Evolutionary conservation across 192 early-diverging fungal genomes (phyloP), one percentile per base, ranked within the genome.

Genomic region (Blastocladiella britannica): DNA sequence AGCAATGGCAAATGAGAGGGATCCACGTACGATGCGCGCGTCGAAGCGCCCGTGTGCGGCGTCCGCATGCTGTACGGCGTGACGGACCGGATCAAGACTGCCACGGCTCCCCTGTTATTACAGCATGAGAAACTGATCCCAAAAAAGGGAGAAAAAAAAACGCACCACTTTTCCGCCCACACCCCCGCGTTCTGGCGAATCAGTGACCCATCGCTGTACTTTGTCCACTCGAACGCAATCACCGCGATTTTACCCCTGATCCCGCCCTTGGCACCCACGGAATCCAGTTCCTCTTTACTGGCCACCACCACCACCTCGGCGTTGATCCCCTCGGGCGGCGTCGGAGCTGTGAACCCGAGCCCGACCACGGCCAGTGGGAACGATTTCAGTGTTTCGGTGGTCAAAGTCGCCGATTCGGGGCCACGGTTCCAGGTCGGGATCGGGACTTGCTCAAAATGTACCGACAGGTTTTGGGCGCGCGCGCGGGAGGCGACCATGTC

Each of bases 101-200:
- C 78, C 3, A 66, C 59, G 5, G 78, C 78, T 7, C 78, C 78
- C 51, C n/a, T n/a, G n/a, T n/a, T n/a, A n/a, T n/a, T n/a, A n/a
- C n/a, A n/a, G n/a, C n/a, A n/a, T n/a, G n/a, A n/a, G n/a, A n/a
- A n/a, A n/a, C n/a, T n/a, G n/a, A n/a, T n/a, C n/a, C n/a, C n/a
- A n/a, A n/a, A n/a, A n/a, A n/a, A n/a, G n/a, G n/a, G n/a, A n/a
- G n/a, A n/a, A n/a, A n/a, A n/a, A n/a, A n/a, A n/a, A n/a, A n/a
- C n/a, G n/a, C n/a, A n/a, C n/a, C 69, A 63, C 55, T 74, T 63
- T 28, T 58, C 63, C 0, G 71, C 67, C 62, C 66, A 60, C 15
- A 12, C 22, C 0, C 68, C 71, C 25, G 68, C 68, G 28, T 52
- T 61, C 22, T 18, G 52, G 7, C 71, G 63, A 62, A 70, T 67